Percentiles rank a stretch among this genome's conserved stretches.
These are phyloP conservation scores for Chrysosporium keratinophilum DNA, from an alignment of 2,329 filamentous ascomycete genomes.

Conservation along the genomic window DNA sequence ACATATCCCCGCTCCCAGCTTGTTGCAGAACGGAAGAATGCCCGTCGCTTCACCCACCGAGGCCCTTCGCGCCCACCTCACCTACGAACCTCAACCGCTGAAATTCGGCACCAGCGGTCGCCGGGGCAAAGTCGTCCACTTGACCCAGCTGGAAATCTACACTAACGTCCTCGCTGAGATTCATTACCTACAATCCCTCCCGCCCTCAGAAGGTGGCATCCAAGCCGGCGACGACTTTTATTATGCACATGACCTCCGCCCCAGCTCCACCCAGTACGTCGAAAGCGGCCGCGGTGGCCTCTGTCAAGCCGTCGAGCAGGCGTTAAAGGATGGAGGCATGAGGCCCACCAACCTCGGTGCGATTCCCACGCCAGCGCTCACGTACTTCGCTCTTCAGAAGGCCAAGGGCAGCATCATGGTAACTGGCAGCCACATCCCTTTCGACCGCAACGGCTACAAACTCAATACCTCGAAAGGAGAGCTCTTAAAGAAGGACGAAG, in stretches of 20 bases:
- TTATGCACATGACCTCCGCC: background rate
- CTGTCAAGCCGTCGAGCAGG: background rate
- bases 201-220: background rate
- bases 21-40: too few species aligned
- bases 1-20: too few species aligned
- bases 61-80: background rate
- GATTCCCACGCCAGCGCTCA: background rate
- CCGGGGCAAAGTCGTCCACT: background rate
- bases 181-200: background rate
- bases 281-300: background rate
- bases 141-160: background rate
- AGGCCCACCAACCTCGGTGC: background rate
- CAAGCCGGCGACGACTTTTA: background rate
- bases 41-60: background rate
- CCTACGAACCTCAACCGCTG: background rate
- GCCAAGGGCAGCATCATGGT: too few species aligned
- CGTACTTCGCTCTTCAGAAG: background rate
- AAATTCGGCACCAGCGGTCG: background rate
- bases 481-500: background rate
- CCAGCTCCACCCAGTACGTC: background rate
- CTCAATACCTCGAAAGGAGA: background rate
- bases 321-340: background rate
- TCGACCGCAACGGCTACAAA: background rate
- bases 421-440: background rate
- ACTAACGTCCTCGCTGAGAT: background rate